phyloP scores from a whole-genome alignment of 2,329 filamentous ascomycete genomes.

The Sarocladium strictum region DNA sequence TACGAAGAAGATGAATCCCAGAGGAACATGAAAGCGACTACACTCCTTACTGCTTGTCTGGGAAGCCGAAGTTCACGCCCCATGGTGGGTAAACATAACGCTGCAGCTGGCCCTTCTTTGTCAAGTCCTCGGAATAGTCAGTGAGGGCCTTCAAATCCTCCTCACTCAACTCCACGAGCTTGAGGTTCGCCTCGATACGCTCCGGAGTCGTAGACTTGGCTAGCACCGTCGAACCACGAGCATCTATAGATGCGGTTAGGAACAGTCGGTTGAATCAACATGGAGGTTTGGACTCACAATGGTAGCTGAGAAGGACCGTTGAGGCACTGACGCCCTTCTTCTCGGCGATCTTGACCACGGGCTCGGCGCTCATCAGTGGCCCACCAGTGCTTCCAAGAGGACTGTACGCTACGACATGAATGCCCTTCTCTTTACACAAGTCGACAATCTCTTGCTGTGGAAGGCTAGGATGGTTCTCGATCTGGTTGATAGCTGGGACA shows the following conservation, averaged over 20 bases:
- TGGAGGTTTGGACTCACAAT: conserved; percentile 46
- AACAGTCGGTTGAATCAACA: neutral
- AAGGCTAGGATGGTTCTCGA: conserved; percentile 66
- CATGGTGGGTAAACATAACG: conserved; percentile 66
- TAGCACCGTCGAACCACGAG: conserved; percentile 63
- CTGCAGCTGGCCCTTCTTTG: conserved; percentile 45
- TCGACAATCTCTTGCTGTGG: conserved; percentile 69
- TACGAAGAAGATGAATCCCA: no score
- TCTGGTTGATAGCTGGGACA: conserved; percentile 63
- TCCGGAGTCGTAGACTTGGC: conserved; percentile 65
- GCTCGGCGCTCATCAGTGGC: conserved; percentile 57
- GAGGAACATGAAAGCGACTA: no score
- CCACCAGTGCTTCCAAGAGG: conserved; percentile 60
- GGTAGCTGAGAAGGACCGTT: conserved; percentile 64
- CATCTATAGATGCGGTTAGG: conserved; percentile 40
- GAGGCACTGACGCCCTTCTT: conserved; percentile 56
- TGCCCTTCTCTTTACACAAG: conserved; percentile 60
- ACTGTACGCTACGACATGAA: conserved; percentile 68
- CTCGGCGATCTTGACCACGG: conserved; percentile 57
- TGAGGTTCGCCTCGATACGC: conserved; percentile 65
- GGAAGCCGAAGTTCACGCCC: conserved; percentile 64
- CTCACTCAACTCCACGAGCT: conserved; percentile 58
- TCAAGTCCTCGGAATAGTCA: conserved; percentile 47
- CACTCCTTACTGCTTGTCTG: conserved; percentile 47
- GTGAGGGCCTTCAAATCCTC: conserved; percentile 56